Evolutionary conservation across 2,329 filamentous ascomycete genomes (phyloP).

Genomic region (Fusarium chuoi): DNA sequence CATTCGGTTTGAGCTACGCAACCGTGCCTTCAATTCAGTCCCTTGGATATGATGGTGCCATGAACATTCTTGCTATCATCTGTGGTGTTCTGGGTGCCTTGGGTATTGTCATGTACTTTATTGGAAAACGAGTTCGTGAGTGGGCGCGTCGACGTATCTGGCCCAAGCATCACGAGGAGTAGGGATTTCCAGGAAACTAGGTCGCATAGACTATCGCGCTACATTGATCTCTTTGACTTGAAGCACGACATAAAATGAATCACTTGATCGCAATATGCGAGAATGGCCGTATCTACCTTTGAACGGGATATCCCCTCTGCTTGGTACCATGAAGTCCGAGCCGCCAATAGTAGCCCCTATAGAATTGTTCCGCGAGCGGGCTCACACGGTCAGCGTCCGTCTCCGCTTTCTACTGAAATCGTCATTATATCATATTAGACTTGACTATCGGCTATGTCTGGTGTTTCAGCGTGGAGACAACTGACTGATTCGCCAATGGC

Average conservation of each 20-base stretch:
- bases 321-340: too few species aligned
- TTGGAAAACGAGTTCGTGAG: constrained; percentile 9
- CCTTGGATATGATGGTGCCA: constrained; percentile 1
- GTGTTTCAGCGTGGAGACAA: background rate
- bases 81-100: constrained; percentile 3
- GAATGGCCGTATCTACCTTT: background rate
- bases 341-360: background rate
- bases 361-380: background rate
- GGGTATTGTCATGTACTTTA: background rate
- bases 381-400: accelerated
- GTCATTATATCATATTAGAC: accelerated
- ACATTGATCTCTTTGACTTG: accelerated
- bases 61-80: constrained; percentile 6
- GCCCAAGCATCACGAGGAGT: constrained; percentile 15
- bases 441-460: background rate
- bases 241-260: background rate
- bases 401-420: accelerated
- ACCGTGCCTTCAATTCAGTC: constrained; percentile 8
- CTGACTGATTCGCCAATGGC: background rate
- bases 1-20: background rate
- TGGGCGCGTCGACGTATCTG: constrained; percentile 9
- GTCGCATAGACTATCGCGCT: accelerated
- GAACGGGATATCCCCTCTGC: accelerated
- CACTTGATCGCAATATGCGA: accelerated
- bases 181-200: accelerated